Evolutionary conservation across 2,329 filamentous ascomycete species (phyloP).

Genomic region (Aaosphaeria arxii): DNA sequence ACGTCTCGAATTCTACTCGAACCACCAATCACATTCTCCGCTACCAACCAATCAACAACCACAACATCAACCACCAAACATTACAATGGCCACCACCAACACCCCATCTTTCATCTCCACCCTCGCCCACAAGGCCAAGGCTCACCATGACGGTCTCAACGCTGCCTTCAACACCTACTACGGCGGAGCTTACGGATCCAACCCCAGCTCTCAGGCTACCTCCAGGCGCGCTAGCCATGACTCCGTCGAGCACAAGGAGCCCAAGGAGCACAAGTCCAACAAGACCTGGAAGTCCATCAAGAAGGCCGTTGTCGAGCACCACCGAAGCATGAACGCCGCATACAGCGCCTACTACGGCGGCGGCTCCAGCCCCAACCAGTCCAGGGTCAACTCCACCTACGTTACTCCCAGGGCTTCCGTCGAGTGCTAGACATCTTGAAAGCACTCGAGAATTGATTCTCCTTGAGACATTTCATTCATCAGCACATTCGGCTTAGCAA

Average conservation of each 20-base stretch:
- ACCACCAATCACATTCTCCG: neutral
- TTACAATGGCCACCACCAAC: neutral
- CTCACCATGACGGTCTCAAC: slow-evolving; percentile 64
- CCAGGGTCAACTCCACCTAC: neutral
- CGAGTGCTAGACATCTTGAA: neutral
- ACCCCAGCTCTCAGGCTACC: neutral
- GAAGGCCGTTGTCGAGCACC: slow-evolving; percentile 12
- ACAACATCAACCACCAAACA: neutral
- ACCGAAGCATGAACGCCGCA: slow-evolving; percentile 7
- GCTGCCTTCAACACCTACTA: slow-evolving; percentile 6
- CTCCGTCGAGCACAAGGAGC: no score
- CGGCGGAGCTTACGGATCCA: neutral
- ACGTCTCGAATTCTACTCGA: neutral
- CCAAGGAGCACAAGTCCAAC: neutral
- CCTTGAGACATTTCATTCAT: no score
- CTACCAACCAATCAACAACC: neutral
- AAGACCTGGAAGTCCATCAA: slow-evolving; percentile 6
- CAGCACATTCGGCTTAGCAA: no score
- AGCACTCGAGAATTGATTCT: no score
- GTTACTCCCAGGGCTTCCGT: neutral
- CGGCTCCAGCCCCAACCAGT: neutral
- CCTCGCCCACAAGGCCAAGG: slow-evolving; percentile 97
- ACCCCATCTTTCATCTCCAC: slow-evolving; percentile 70
- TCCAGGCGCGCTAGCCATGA: neutral
- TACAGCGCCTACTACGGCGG: slow-evolving; percentile 7